Base-by-base conservation (phyloP, 164 flowering plant genomes). In the Taxillus chinensis region DNA sequence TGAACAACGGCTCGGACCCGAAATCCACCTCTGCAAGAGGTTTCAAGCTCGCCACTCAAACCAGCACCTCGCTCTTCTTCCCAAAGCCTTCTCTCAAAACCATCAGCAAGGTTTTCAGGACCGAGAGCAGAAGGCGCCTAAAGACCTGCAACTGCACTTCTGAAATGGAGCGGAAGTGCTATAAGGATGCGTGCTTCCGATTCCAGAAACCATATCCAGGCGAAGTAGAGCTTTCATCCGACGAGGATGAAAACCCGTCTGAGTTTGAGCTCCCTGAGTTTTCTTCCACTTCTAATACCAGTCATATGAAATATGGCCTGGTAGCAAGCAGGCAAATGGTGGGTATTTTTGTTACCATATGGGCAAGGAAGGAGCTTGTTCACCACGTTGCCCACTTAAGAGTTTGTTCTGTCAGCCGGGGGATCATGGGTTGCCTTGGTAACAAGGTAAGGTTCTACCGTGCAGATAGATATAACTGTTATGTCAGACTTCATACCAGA, bases 381-480 rank as follows among this genome's bases (percentile, higher is more conserved):
- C 88, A 73, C 60, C 79, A 85, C 59, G 75, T 90, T 2, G 62
- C 89, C 62, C 95, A 90, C 71, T 54, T 90, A 68, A 82, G 90
- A 67, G 61, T 79, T 50, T 84, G 85, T 15, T 78, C 80, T 42
- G 62, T 82, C 8, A 74, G 81, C 41, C 83, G 95, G 15, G 96
- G 96, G 45, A 87, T 90, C 67, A 75, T 90, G 87, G 95, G 92
- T 27, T 83, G 71, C 73, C 90, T 90, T 8, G 90, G 96, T 49
- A 90, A 90, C 74, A 90, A 90, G 92, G 96, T 86, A 65, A 70
- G 27, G 0, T 51, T 15, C 5, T 7, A 51, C 41, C 38, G 27
- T 27, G 27, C 27, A 27, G 27, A 27, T 27, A 27, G 27, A 27
- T 27, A 27, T 27, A 27, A 27, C 27, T 27, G 27, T 27, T 27